Evolutionary conservation across 2,329 filamentous ascomycete genomes (phyloP), one percentile per base, ranked within the genome.

Genomic region (Geosmithia putterillii): DNA sequence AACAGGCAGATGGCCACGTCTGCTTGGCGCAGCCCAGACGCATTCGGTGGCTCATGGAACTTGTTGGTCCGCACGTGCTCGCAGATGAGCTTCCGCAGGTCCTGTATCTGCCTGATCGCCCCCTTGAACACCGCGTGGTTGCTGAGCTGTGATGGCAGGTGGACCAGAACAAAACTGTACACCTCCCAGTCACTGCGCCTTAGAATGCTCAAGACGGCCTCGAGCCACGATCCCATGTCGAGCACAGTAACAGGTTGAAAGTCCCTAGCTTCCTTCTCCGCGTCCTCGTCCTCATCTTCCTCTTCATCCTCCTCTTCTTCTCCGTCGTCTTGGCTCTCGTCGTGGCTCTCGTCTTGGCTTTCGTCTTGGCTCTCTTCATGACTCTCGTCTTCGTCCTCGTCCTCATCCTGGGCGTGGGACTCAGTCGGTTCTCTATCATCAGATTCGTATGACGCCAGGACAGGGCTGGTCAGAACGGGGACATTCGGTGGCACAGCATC

Each of bases 1-100:
- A 92, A 90, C 34, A 96, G 70, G 55, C 88, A 94, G 32, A 92
- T 83, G 14, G 86, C 86, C 42, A 95, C 83, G 59, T 96, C 88
- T 1, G 84, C 84, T 52, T 87, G 89, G 45, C 87, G 86, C 19
- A 95, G 69, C 0, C 87, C 83, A 6, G 83, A 83, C n/a, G 78
- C 71, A 15, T 71, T 66, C 4, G 89, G 89, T 9, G 92, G 89
- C 47, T 95, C 89, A 41, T 82, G 79, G 53, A 94, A 89, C 18
- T 70, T 76, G 50, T 83, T 83, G 38, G 74, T 76, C 50, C 83
- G 81, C 46, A 96, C 78, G 56, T 94, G 83, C 46, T 94, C 85
- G 56, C 88, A 95, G 3, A 95, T 61, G 8, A 86, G 68, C 46
- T 74, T 79, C 47, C 90, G 77, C 14, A 96, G 66, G 47, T 82